phyloP scores from a whole-genome alignment of 2,329 filamentous ascomycete genomes.

The Paramyrothecium sp. region DNA sequence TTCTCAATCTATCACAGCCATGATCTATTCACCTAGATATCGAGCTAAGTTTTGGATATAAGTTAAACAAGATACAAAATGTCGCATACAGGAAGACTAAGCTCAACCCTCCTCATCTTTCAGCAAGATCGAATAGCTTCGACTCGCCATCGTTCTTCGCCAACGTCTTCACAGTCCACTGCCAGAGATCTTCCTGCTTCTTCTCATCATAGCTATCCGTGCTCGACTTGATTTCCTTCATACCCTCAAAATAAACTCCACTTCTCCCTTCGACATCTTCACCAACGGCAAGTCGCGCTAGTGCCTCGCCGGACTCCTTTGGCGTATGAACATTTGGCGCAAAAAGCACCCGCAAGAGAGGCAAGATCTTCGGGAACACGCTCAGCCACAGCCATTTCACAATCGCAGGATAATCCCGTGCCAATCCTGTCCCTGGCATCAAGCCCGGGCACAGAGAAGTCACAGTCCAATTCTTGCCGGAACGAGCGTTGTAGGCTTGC shows the following conservation, averaged over 20 bases:
- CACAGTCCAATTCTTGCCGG: neutral
- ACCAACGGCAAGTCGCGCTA: conserved; percentile 2
- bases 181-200: conserved; percentile 11
- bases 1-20: too few relatives aligned
- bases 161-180: conserved; percentile 5
- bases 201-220: conserved; percentile 3
- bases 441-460: conserved; percentile 4
- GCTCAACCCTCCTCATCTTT: neutral
- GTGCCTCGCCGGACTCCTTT: neutral
- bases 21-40: too few relatives aligned
- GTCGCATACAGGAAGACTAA: too few relatives aligned
- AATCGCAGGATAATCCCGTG: neutral
- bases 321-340: conserved; percentile 4
- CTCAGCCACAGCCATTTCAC: conserved; percentile 1
- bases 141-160: neutral
- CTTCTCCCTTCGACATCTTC: conserved; percentile 2
- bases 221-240: conserved; percentile 6
- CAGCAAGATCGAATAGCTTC: neutral
- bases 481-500: neutral
- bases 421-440: conserved; percentile 7
- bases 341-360: neutral
- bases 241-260: conserved; percentile 6
- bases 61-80: too few relatives aligned
- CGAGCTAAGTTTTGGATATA: too few relatives aligned
- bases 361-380: neutral